Percentiles rank a stretch among this genome's conserved stretches.
These are phyloP conservation scores for Calonectria ilicicola DNA, from an alignment of 2,329 filamentous ascomycete genomes.

Conservation along the genomic window DNA sequence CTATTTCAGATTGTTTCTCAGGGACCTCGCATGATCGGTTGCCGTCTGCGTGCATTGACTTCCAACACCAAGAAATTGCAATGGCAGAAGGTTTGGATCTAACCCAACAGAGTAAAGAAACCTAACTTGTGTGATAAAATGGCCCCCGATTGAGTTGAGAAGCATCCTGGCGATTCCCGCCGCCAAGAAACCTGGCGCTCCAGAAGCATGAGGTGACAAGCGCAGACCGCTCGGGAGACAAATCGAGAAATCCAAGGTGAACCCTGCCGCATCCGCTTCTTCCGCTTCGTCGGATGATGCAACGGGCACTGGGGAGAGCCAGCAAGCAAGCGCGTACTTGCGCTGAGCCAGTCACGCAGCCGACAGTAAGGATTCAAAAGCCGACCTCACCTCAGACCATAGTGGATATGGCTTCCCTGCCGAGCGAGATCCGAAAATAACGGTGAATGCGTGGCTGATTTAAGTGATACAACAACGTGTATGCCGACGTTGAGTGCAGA, in stretches of 20 bases:
- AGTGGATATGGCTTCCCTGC: background rate
- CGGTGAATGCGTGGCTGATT: background rate
- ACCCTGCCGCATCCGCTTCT: background rate
- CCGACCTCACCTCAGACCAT: background rate
- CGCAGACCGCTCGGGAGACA: background rate
- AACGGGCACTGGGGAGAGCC: background rate
- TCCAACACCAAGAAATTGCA: background rate
- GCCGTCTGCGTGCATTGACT: background rate
- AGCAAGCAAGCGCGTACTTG: background rate
- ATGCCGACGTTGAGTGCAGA: background rate
- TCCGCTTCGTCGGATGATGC: background rate
- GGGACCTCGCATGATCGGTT: background rate
- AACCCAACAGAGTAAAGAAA: background rate
- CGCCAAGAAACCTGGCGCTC: background rate
- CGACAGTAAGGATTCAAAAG: background rate
- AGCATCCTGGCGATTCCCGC: background rate
- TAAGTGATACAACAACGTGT: background rate
- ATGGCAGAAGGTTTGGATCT: background rate
- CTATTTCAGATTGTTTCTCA: background rate
- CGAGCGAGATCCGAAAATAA: slow-evolving; percentile 2
- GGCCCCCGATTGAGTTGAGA: background rate
- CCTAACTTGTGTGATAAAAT: background rate
- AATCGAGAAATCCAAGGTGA: background rate
- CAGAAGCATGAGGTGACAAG: background rate
- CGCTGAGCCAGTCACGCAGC: background rate